Evolutionary conservation across 2,329 filamentous ascomycete genomes (phyloP).

Genomic region (Aaosphaeria pasadenensis): DNA sequence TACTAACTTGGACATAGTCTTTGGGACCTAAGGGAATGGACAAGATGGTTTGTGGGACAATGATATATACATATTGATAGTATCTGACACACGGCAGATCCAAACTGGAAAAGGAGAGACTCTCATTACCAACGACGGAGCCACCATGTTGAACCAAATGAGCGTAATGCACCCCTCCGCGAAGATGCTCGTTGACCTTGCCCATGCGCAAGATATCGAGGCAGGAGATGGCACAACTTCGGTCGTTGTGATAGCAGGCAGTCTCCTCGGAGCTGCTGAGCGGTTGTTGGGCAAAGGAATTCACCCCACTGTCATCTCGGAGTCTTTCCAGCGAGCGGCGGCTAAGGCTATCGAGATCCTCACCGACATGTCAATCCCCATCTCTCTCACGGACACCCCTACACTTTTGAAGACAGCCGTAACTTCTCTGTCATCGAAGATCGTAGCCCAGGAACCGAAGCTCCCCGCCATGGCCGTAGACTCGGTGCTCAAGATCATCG

Average conservation of each 20-base stretch:
- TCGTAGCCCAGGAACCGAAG: conserved; percentile 95
- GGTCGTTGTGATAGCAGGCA: conserved; percentile 96
- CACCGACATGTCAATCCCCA: conserved; percentile 93
- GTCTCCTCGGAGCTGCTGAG: conserved; percentile 89
- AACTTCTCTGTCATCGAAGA: conserved; percentile 96
- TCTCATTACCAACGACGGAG: conserved; percentile 99
- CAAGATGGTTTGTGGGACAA: conserved; percentile 67
- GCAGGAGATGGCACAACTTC: conserved; percentile 98
- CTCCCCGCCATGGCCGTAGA: conserved; percentile 98
- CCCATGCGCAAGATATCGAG: conserved; percentile 95
- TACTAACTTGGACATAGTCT: conserved; percentile 52
- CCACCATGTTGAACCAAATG: conserved; percentile 99
- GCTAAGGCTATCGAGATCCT: conserved; percentile 84
- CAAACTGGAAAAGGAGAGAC: conserved; percentile 94
- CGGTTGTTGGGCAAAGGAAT: conserved; percentile 84
- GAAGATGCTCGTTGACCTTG: conserved; percentile 98
- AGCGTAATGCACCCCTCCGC: conserved; percentile 98
- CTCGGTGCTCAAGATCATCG: conserved; percentile 92
- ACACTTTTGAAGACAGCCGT: conserved; percentile 95
- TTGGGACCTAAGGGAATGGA: conserved; percentile 97
- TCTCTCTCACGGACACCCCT: conserved; percentile 80
- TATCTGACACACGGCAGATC: conserved; percentile 53
- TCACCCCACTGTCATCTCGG: conserved; percentile 95
- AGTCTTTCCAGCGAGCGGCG: conserved; percentile 94
- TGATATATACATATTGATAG: background rate